phyloP scores from a whole-genome alignment of 768 basidiomycete species.

The Tylopilus felleus region DNA sequence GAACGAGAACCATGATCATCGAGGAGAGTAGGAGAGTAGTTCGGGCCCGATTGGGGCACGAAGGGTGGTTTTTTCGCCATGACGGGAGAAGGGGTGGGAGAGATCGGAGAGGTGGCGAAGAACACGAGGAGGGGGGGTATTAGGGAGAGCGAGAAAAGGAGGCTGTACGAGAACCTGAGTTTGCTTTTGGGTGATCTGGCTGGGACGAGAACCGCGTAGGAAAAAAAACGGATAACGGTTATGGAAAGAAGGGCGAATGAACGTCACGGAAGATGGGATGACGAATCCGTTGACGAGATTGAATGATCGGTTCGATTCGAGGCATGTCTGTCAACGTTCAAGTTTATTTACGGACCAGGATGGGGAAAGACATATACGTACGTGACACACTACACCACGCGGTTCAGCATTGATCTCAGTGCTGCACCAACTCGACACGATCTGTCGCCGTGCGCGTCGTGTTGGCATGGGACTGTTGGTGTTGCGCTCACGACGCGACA shows the following conservation, averaged over 20 bases:
- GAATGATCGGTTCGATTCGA: slow-evolving; percentile 26
- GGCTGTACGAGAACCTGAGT: slow-evolving; percentile 27
- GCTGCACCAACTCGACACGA: background rate
- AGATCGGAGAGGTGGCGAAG: slow-evolving; percentile 21
- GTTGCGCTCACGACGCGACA: background rate
- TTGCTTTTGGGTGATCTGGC: slow-evolving; percentile 24
- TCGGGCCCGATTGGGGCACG: slow-evolving; percentile 35
- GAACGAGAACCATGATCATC: slow-evolving; percentile 33
- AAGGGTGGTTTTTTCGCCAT: slow-evolving; percentile 35
- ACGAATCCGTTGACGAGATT: slow-evolving; percentile 25
- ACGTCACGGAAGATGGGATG: slow-evolving; percentile 12
- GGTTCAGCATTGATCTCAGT: slow-evolving; percentile 7
- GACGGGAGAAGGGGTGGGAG: slow-evolving; percentile 24
- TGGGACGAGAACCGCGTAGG: slow-evolving; percentile 12
- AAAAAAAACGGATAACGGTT: slow-evolving; percentile 15
- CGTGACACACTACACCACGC: slow-evolving; percentile 17
- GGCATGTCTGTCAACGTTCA: slow-evolving; percentile 24
- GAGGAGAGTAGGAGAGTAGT: slow-evolving; percentile 30
- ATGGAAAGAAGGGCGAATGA: slow-evolving; percentile 17
- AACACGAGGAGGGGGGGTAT: slow-evolving; percentile 13
- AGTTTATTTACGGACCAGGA: slow-evolving; percentile 27
- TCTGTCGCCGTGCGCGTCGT: slow-evolving; percentile 1
- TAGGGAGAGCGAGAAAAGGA: slow-evolving; percentile 15
- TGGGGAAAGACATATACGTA: slow-evolving; percentile 24
- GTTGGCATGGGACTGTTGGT: slow-evolving; percentile 10